Conservation (phyloP, 169 alveolate species). For the Plasmodium vivax region DNA sequence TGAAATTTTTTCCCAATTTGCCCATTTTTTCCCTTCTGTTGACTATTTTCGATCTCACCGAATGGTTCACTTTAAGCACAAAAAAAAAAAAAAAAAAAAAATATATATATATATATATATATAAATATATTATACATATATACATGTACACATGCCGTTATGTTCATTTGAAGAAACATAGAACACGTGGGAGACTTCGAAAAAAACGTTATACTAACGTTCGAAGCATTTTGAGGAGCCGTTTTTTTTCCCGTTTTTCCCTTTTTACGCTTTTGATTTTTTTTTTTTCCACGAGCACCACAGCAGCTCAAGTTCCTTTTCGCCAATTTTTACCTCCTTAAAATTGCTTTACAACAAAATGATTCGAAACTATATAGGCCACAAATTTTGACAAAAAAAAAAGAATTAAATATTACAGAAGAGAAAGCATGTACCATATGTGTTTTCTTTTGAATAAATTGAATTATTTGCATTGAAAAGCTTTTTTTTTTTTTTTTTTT, state of each 20-base stretch:
- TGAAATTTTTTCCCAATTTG: neutral
- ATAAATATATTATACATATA: neutral
- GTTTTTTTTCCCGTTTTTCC: conserved; percentile 1
- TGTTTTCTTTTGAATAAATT: neutral
- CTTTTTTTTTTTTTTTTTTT: neutral
- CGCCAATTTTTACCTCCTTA: neutral
- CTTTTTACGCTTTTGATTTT: conserved; percentile 1
- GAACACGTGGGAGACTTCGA: neutral
- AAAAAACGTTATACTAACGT: neutral
- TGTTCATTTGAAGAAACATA: neutral
- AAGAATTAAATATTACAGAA: conserved; percentile 8
- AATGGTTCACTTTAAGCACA: neutral
- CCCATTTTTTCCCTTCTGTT: neutral
- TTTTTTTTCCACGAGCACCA: neutral
- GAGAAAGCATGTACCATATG: conserved; percentile 5
- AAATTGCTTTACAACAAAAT: conserved; percentile 2
- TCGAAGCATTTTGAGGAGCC: conserved; percentile 8
- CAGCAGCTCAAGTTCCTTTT: neutral
- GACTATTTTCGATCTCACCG: neutral
- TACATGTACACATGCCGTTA: neutral
- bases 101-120: neutral
- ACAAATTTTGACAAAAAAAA: neutral
- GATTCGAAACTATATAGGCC: neutral
- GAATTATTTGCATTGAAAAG: neutral
- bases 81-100: neutral